Evolutionary conservation across 805 yeast species (phyloP).

Genomic region (Starmerella sirachaensis): DNA sequence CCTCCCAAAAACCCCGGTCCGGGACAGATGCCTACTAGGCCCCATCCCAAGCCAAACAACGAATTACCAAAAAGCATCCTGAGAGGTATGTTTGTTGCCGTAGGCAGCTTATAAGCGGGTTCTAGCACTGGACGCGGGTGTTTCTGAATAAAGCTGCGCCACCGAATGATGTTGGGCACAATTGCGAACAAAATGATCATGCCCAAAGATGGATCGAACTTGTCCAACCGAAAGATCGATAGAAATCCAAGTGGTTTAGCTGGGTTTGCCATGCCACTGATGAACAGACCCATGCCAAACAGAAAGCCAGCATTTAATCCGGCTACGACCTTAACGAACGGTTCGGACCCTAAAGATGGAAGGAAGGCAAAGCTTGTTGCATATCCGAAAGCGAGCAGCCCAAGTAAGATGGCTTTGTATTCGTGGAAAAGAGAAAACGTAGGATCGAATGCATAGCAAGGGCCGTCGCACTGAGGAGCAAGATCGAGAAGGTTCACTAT

Average conservation of each 20-base stretch:
- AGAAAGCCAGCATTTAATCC: conserved; percentile 24
- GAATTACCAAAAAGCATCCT: conserved; percentile 34
- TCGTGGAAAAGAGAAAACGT: background rate
- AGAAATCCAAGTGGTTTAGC: conserved; percentile 38
- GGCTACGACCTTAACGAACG: background rate
- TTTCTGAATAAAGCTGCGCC: conserved; percentile 5
- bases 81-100: conserved; percentile 22
- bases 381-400: background rate
- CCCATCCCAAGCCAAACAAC: conserved; percentile 45
- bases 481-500: conserved; percentile 8
- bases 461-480: conserved; percentile 8
- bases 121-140: conserved; percentile 10
- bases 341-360: background rate
- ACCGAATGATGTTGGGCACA: conserved; percentile 32
- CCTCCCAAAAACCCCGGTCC: conserved; percentile 37
- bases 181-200: conserved; percentile 36
- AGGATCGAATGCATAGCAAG: conserved; percentile 1
- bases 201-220: conserved; percentile 38
- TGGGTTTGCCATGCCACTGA: conserved; percentile 39
- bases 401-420: conserved; percentile 1
- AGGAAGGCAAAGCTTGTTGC: background rate
- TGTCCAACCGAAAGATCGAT: conserved; percentile 28
- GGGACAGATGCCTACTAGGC: conserved; percentile 40
- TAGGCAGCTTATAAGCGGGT: conserved; percentile 18
- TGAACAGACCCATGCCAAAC: conserved; percentile 38